Conservation (phyloP, 805 yeast genomes). For the Isabelozyma pseudorhagii region DNA sequence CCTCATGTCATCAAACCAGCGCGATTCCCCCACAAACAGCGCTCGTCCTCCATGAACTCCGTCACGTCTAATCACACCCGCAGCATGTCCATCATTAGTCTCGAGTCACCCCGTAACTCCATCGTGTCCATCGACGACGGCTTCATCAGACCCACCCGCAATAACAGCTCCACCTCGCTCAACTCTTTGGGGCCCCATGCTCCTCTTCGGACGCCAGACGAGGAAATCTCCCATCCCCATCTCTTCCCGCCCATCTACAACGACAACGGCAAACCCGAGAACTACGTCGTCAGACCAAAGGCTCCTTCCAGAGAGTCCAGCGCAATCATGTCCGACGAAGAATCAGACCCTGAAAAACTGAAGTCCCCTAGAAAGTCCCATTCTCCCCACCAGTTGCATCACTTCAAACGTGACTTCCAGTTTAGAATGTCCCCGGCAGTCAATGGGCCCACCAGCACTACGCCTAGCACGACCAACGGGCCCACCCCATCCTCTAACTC, state of each 20-base stretch:
- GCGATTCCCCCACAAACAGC: conserved; percentile 16
- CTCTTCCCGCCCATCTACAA: not conserved
- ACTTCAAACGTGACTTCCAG: conserved; percentile 20
- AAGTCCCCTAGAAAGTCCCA: conserved; percentile 5
- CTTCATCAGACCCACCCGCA: conserved; percentile 25
- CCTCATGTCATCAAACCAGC: conserved; percentile 11
- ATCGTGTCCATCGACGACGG: conserved; percentile 38
- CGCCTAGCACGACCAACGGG: no score
- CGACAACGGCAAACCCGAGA: not conserved
- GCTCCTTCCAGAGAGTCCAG: conserved; percentile 8
- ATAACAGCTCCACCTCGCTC: conserved; percentile 27
- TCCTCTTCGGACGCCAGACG: conserved; percentile 2
- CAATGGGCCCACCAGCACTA: no score
- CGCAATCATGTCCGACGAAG: conserved; percentile 35
- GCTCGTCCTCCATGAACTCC: conserved; percentile 33
- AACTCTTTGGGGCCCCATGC: conserved; percentile 8
- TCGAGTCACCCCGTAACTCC: conserved; percentile 40
- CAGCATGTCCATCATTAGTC: conserved; percentile 34
- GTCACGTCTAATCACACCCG: conserved; percentile 24
- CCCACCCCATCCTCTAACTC: no score
- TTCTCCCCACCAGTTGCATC: conserved; percentile 3
- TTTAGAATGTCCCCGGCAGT: conserved; percentile 5
- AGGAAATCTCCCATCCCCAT: not conserved
- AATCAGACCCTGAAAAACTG: conserved; percentile 26
- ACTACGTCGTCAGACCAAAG: not conserved